These are phyloP conservation scores for Biancaea sappan DNA, from an alignment of 306 rosid species.

Conservation along the genomic window DNA sequence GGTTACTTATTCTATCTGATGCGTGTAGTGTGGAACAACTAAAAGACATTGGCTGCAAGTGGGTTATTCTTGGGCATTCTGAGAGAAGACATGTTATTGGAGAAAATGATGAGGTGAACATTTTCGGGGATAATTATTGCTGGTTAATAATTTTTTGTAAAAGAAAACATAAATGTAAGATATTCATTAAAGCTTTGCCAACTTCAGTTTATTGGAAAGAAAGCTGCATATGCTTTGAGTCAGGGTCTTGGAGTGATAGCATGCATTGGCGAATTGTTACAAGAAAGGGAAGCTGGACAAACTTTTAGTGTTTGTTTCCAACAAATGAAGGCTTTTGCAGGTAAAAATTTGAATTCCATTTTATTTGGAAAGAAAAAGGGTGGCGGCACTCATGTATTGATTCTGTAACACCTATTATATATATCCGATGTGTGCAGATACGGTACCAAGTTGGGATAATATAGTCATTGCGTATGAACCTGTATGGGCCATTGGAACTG, in stretches of 20 bases:
- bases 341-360: constrained; percentile 38
- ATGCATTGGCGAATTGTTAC: constrained; percentile 84
- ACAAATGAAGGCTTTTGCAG: constrained; percentile 91
- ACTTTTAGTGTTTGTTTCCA: constrained; percentile 77
- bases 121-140: constrained; percentile 20
- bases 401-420: constrained; percentile 20
- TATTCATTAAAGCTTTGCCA: constrained; percentile 38
- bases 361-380: constrained; percentile 7
- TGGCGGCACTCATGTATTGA: not conserved
- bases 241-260: constrained; percentile 96
- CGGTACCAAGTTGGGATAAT: constrained; percentile 89
- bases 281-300: constrained; percentile 92
- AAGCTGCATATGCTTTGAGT: constrained; percentile 90
- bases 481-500: constrained; percentile 99
- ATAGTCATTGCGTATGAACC: constrained; percentile 95
- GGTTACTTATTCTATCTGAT: constrained; percentile 9
- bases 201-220: constrained; percentile 90
- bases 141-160: constrained; percentile 16
- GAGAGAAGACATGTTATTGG: constrained; percentile 92
- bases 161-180: constrained; percentile 17
- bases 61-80: constrained; percentile 98
- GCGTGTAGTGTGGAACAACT: constrained; percentile 79
- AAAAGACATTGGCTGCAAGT: constrained; percentile 82
- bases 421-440: constrained; percentile 62
- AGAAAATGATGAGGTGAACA: constrained; percentile 84